Base-by-base conservation (phyloP, 352 stramenopile species). In the Globisporangium abappressorium region DNA sequence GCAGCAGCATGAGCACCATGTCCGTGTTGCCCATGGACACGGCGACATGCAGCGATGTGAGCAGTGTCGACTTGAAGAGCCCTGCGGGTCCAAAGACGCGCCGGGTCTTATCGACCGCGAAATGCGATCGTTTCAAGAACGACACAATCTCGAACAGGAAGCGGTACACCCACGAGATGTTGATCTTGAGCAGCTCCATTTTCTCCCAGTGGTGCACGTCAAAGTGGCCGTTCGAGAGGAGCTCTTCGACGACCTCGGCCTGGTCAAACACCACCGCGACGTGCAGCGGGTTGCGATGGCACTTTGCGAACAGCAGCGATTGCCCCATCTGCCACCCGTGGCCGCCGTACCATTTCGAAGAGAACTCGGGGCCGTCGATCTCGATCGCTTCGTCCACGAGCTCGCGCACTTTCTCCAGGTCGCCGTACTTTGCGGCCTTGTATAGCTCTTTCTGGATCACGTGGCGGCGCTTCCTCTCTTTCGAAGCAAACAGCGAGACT, bases 261-360 rank as follows among this genome's bases (percentile, higher is more conserved):
- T 91, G 83, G 62, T 91, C 84, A 61, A 91, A 93, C 22, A 87
- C 76, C 11, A 93, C 73, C 0, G 87, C 87, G 5, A 91, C 82
- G 24, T 95, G 87, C 38, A 95, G 74, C 2, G 87, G 87, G 43
- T 95, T 95, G 11, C 81, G 83, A 30, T 85, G 83, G 41, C 75
- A 84, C 41, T 61, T 72, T 15, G 75, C 70, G 46, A 87, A 78
- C 36, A 87, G 41, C 5, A 83, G 47, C 2, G 74, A 54, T 33
- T 61, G 54, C 0, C 70, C 63, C 26, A 72, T 30, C 18, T 59
- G 65, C 70, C 73, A 82, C 3, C 69, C 53, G 12, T 60, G 64
- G 22, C 64, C 61, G 57, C 80, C 68, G 36, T 91, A 94, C 86
- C 86, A 94, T 53, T 86, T 79, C 12, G 70, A 66, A 2, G 83